Percentiles rank a stretch among this genome's conserved stretches.
Evolutionary conservation across 306 rosid genomes (phyloP).

Genomic region (Cucumis cinereus): DNA sequence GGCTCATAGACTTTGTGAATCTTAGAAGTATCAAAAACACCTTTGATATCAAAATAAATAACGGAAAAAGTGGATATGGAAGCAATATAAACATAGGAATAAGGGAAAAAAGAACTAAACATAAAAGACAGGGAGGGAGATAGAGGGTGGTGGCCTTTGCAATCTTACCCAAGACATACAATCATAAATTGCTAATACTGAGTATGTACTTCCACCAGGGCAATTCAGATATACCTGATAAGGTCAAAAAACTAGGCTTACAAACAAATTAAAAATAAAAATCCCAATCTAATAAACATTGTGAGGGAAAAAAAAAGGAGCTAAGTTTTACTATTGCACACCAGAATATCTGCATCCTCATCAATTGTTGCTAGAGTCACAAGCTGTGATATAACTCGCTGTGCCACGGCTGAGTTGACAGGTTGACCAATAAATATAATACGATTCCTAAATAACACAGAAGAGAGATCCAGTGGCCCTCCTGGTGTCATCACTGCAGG

Average conservation of each 20-base stretch:
- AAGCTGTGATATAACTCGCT: conserved; percentile 90
- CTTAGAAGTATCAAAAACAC: not conserved
- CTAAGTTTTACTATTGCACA: conserved; percentile 19
- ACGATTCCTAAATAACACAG: conserved; percentile 81
- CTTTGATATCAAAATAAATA: not conserved
- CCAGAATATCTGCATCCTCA: conserved; percentile 73
- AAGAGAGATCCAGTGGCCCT: conserved; percentile 76
- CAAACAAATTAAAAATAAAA: not conserved
- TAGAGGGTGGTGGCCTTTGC: not conserved
- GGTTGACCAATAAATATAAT: conserved; percentile 94
- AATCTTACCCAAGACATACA: conserved; percentile 98
- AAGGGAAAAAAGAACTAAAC: not conserved
- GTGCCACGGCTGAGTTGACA: conserved; percentile 70
- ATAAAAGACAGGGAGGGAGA: not conserved
- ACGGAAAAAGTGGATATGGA: not conserved
- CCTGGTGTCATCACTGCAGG: conserved; percentile 95
- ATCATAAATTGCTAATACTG: conserved; percentile 87
- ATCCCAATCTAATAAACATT: not conserved
- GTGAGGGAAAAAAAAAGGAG: not conserved
- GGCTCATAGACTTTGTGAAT: not conserved
- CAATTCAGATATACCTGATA: conserved; percentile 78
- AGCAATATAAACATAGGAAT: not conserved
- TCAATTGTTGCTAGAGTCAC: conserved; percentile 85
- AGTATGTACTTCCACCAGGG: conserved; percentile 93
- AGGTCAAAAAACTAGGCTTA: not conserved